Conservation (phyloP, 2,329 filamentous ascomycete genomes). For the Nemania abortiva region DNA sequence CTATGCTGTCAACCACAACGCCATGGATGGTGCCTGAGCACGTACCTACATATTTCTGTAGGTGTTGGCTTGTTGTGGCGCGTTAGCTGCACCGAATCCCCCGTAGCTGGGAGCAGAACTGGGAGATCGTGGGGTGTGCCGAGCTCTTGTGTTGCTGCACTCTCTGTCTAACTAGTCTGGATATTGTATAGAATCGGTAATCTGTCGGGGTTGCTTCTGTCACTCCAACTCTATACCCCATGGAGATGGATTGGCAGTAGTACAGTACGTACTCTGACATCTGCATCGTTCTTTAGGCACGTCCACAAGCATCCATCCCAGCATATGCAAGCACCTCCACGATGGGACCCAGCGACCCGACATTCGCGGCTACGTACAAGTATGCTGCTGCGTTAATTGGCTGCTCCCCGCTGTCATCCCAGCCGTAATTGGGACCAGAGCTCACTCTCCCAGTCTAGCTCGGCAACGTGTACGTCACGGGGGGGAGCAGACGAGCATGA, state of each 20-base stretch:
- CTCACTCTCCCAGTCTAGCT: too few relatives aligned
- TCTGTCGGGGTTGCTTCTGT: neutral
- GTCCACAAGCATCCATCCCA: neutral
- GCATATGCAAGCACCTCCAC: neutral
- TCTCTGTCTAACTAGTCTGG: neutral
- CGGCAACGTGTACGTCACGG: slow-evolving; percentile 1
- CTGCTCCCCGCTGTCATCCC: neutral
- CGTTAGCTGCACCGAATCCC: too few relatives aligned
- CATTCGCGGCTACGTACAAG: neutral
- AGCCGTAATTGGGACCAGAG: neutral
- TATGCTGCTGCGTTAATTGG: neutral
- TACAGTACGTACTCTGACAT: neutral
- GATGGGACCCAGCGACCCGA: neutral
- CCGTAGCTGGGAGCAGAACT: too few relatives aligned
- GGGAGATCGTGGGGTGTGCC: too few relatives aligned
- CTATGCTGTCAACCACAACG: too few relatives aligned
- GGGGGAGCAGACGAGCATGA: neutral
- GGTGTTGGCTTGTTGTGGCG: too few relatives aligned
- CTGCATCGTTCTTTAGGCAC: neutral
- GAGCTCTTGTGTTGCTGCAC: neutral
- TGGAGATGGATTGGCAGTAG: neutral
- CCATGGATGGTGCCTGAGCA: too few relatives aligned
- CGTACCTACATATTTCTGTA: too few relatives aligned
- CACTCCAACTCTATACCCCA: neutral
- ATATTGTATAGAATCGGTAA: neutral